Percentiles rank a stretch among this genome's conserved stretches.
Evolutionary conservation across 179 eudicot genomes (phyloP).

Genomic region (Carnegiea gigantea): DNA sequence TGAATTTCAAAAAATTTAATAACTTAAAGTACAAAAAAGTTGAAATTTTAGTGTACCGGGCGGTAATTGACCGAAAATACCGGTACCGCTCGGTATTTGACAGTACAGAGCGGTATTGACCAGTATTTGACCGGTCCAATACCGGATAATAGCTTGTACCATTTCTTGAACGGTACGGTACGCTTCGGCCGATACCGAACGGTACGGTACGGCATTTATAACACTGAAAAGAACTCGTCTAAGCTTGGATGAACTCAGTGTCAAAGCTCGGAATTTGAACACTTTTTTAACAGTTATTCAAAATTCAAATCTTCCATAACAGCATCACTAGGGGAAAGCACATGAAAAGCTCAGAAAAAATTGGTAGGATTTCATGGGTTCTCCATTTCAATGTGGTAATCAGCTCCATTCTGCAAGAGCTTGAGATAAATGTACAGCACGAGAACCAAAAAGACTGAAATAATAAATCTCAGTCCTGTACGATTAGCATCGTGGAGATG

Average conservation of each 20-base stretch:
- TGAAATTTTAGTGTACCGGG: no score
- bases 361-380: background rate
- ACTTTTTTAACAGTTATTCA: background rate
- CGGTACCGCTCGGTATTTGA: no score
- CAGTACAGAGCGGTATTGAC: no score
- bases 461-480: background rate
- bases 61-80: no score
- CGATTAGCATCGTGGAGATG: background rate
- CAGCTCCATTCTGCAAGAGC: background rate
- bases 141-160: no score
- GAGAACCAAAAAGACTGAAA: background rate
- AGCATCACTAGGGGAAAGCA: background rate
- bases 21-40: no score
- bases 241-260: background rate
- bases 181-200: no score
- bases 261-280: background rate
- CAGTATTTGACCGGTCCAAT: no score
- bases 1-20: no score
- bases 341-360: background rate
- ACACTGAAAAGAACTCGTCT: background rate
- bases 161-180: no score
- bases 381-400: background rate
- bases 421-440: background rate
- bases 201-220: no score
- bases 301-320: conserved; percentile 8